These are phyloP conservation scores for Boletellus dicymbophilus DNA, from an alignment of 1,284 basidiomycete genomes.

Conservation along the genomic window DNA sequence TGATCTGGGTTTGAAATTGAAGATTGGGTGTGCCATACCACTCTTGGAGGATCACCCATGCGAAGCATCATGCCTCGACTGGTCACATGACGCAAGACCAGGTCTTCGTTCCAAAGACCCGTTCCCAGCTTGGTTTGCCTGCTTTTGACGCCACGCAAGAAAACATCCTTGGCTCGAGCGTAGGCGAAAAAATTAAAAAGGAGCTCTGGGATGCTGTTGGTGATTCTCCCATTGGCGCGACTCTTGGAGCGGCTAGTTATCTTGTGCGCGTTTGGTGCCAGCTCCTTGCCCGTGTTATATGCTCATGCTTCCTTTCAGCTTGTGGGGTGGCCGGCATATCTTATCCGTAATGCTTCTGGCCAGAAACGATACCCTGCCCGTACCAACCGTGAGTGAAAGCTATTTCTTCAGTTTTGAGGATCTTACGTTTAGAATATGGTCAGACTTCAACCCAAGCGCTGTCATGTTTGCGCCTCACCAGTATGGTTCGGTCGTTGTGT, in stretches of 20 bases:
- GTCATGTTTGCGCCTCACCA: conserved; percentile 90
- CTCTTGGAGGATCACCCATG: conserved; percentile 97
- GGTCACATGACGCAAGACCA: conserved; percentile 96
- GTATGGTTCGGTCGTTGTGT: conserved; percentile 76
- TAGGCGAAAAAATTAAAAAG: conserved; percentile 71
- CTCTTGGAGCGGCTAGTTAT: conserved; percentile 68
- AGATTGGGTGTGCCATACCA: conserved; percentile 97
- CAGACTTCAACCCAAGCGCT: conserved; percentile 83
- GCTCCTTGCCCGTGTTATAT: neutral
- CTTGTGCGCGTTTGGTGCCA: conserved; percentile 48
- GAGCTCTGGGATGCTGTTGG: conserved; percentile 89
- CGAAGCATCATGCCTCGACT: conserved; percentile 95
- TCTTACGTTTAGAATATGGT: neutral
- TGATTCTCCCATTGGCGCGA: conserved; percentile 88
- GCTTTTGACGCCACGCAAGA: conserved; percentile 68
- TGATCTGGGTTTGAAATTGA: conserved; percentile 31
- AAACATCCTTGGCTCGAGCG: conserved; percentile 67
- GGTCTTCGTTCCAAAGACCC: conserved; percentile 93
- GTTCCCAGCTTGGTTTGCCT: conserved; percentile 70
- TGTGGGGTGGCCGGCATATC: conserved; percentile 87
- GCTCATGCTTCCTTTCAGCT: conserved; percentile 45
- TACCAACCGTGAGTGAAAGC: conserved; percentile 75
- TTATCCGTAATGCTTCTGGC: conserved; percentile 86
- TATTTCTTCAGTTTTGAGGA: neutral
- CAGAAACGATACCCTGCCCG: conserved; percentile 82